A percentile compares a stretch with the other conserved stretches of the same genome.
Evolutionary conservation across 371 early-diverging fungal genomes (phyloP).

Genomic region (Funneliformis caledonium): DNA sequence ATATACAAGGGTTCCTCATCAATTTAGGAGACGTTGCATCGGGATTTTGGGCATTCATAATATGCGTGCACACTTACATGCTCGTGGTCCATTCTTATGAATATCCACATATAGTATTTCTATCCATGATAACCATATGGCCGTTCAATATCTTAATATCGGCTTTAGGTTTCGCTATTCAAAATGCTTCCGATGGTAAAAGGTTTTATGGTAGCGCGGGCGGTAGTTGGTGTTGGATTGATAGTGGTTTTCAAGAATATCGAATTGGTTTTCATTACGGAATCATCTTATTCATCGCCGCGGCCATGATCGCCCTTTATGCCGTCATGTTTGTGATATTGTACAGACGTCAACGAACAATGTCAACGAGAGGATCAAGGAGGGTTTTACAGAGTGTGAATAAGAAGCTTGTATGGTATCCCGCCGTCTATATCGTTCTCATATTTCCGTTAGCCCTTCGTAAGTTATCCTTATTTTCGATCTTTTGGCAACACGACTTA

Average conservation of each 20-base stretch:
- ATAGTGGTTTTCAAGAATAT: background rate
- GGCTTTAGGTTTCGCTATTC: background rate
- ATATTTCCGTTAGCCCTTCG: slow-evolving; percentile 35
- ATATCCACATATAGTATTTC: slow-evolving; percentile 8
- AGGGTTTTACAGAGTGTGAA: slow-evolving; percentile 29
- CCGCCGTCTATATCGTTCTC: slow-evolving; percentile 11
- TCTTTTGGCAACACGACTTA: too few relatives aligned
- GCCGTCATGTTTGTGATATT: slow-evolving; percentile 10
- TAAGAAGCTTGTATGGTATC: slow-evolving; percentile 38
- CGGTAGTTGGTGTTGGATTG: slow-evolving; percentile 40
- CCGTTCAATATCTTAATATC: slow-evolving; percentile 1
- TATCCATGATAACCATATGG: slow-evolving; percentile 20
- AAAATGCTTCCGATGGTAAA: background rate
- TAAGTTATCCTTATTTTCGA: slow-evolving; percentile 7
- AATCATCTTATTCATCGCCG: slow-evolving; percentile 14
- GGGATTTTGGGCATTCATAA: slow-evolving; percentile 28
- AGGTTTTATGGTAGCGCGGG: slow-evolving; percentile 18
- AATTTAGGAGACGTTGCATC: slow-evolving; percentile 37
- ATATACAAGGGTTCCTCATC: slow-evolving; percentile 36
- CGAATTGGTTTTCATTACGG: slow-evolving; percentile 36
- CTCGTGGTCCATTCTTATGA: slow-evolving; percentile 28
- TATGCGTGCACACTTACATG: slow-evolving; percentile 34
- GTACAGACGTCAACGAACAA: slow-evolving; percentile 20
- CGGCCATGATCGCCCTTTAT: slow-evolving; percentile 3
- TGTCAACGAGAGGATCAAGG: background rate